Conservation (phyloP, 306 rosid genomes). For the Corylus heterophylla region DNA sequence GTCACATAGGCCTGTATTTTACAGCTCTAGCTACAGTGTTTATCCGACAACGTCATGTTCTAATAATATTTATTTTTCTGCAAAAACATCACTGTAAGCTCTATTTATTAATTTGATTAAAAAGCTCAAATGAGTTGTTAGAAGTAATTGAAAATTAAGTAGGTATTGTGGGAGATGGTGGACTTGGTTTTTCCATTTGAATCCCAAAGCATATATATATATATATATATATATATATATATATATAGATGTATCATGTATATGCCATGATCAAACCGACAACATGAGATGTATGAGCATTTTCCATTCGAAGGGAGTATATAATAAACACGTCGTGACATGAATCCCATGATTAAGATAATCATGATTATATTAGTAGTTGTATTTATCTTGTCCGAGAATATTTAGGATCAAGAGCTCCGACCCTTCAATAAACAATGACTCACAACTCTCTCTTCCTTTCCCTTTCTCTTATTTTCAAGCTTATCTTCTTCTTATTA, state of each 20-base stretch:
- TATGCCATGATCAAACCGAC: neutral
- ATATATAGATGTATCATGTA: neutral
- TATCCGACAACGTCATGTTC: neutral
- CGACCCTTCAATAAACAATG: constrained; percentile 20
- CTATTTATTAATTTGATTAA: neutral
- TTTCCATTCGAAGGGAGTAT: neutral
- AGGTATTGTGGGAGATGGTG: constrained; percentile 29
- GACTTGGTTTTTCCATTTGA: constrained; percentile 3
- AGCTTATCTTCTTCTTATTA: constrained; percentile 24
- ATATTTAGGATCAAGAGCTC: constrained; percentile 31
- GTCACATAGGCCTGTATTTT: neutral
- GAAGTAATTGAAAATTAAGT: constrained; percentile 29
- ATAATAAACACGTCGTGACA: neutral
- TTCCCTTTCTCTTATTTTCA: constrained; percentile 7
- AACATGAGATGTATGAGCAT: neutral
- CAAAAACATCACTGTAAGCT: neutral
- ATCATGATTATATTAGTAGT: neutral
- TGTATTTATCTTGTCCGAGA: constrained; percentile 33
- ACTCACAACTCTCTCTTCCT: constrained; percentile 4
- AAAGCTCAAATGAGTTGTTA: constrained; percentile 27
- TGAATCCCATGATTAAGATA: constrained; percentile 19
- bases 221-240: no score
- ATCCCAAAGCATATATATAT: constrained; percentile 8
- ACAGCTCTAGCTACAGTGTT: neutral
- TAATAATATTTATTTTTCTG: neutral